A percentile compares a stretch with the other conserved stretches of the same genome.
Conservation (phyloP, 75 land plant species). For the Pseudotsuga menziesii region DNA sequence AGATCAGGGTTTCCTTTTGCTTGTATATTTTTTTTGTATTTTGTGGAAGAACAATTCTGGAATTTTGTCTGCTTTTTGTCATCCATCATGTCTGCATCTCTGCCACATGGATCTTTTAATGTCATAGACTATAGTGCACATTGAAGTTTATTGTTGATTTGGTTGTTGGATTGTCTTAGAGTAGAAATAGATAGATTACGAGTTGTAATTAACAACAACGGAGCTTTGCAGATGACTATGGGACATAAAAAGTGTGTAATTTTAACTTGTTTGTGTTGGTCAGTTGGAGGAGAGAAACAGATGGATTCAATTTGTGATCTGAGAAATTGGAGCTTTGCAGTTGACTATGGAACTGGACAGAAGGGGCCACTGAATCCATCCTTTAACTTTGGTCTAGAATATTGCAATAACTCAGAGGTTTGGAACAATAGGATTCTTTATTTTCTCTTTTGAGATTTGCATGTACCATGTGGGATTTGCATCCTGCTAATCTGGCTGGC, state of each 20-base stretch:
- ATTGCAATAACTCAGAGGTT: slow-evolving; percentile 67
- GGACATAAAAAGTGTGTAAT: not conserved
- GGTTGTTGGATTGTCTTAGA: not conserved
- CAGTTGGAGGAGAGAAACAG: slow-evolving; percentile 1
- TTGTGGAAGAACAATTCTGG: not conserved
- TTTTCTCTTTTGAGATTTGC: not conserved
- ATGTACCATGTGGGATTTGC: too few species aligned
- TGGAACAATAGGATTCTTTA: not conserved
- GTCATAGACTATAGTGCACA: not conserved
- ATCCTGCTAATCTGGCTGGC: not conserved
- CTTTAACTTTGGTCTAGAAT: slow-evolving; percentile 79
- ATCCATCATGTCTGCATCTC: not conserved
- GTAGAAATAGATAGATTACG: not conserved
- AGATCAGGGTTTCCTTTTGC: not conserved
- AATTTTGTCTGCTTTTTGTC: not conserved
- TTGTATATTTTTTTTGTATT: not conserved
- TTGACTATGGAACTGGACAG: slow-evolving; percentile 79
- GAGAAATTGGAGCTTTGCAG: slow-evolving; percentile 71
- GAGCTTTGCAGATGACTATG: not conserved
- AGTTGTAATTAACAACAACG: not conserved
- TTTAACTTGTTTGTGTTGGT: not conserved
- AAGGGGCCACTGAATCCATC: slow-evolving; percentile 75
- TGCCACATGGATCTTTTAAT: not conserved
- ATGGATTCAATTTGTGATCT: slow-evolving; percentile 11
- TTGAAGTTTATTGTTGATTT: not conserved